phyloP scores from a whole-genome alignment of 192 early-diverging fungal species.

The Podila minutissima region DNA sequence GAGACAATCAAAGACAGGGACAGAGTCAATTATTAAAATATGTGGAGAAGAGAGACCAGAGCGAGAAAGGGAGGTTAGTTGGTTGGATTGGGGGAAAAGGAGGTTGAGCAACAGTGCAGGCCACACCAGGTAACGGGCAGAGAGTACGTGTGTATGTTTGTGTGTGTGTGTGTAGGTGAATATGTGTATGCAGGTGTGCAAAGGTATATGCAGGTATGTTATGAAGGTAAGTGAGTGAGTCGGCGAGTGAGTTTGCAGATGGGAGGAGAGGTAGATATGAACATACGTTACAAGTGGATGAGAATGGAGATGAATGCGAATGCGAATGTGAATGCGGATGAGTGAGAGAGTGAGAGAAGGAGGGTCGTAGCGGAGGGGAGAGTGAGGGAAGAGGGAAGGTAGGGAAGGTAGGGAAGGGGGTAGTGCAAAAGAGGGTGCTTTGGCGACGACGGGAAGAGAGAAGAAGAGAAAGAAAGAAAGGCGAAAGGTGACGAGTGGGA shows the following conservation, averaged over 20 bases:
- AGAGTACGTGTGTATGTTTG: too few species aligned
- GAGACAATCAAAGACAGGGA: neutral
- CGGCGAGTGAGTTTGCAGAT: neutral
- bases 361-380: neutral
- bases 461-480: neutral
- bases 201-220: too few species aligned
- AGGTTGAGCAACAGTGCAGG: too few species aligned
- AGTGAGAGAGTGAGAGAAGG: neutral
- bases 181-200: neutral
- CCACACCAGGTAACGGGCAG: neutral
- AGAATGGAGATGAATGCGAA: slow-evolving; percentile 4
- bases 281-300: neutral
- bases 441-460: neutral
- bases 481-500: neutral
- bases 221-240: neutral
- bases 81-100: too few species aligned
- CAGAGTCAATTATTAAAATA: neutral
- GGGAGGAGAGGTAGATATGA: neutral
- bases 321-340: neutral
- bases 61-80: neutral
- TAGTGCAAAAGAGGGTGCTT: neutral
- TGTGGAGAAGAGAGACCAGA: neutral
- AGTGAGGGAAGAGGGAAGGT: neutral
- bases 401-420: neutral
- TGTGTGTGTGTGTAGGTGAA: neutral